phyloP scores from a whole-genome alignment of 768 basidiomycete species.

The Auricularia auricula-judae region DNA sequence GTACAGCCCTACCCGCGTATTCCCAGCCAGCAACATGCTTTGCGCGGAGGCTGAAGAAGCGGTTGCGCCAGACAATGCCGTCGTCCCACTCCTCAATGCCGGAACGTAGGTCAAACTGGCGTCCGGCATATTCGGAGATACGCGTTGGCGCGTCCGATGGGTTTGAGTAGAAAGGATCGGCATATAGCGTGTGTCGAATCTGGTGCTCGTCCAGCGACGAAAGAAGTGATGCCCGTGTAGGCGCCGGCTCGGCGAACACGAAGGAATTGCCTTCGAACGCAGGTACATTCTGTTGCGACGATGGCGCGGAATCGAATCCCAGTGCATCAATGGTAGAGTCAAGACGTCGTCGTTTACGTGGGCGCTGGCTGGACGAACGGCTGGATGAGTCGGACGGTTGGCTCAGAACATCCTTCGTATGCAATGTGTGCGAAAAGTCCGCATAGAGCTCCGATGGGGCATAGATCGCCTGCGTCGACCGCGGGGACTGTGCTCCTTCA shows the following conservation, averaged over 20 bases:
- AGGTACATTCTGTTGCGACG: neutral
- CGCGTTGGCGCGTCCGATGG: conserved; percentile 51
- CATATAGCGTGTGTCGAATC: conserved; percentile 54
- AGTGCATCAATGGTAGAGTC: neutral
- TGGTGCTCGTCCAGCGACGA: conserved; percentile 25
- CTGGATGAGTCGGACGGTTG: too few relatives aligned
- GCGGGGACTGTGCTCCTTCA: neutral
- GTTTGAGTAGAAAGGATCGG: conserved; percentile 70
- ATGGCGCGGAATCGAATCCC: neutral
- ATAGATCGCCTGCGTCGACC: neutral
- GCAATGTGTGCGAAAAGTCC: neutral
- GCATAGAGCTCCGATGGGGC: neutral
- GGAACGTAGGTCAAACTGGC: conserved; percentile 61
- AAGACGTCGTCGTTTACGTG: neutral
- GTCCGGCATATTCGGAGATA: conserved; percentile 69
- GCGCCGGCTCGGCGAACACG: conserved; percentile 37
- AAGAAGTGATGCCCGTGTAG: conserved; percentile 34
- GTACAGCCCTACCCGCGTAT: conserved; percentile 59
- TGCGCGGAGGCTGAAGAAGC: conserved; percentile 12
- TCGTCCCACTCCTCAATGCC: conserved; percentile 15
- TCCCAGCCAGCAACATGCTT: conserved; percentile 61
- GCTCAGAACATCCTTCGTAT: too few relatives aligned
- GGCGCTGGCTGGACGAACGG: neutral
- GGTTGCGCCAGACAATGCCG: conserved; percentile 2
- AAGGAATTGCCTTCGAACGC: conserved; percentile 24